Evolutionary conservation across 768 basidiomycete species (phyloP).

Genomic region (Xerocomellus amylosporus): DNA sequence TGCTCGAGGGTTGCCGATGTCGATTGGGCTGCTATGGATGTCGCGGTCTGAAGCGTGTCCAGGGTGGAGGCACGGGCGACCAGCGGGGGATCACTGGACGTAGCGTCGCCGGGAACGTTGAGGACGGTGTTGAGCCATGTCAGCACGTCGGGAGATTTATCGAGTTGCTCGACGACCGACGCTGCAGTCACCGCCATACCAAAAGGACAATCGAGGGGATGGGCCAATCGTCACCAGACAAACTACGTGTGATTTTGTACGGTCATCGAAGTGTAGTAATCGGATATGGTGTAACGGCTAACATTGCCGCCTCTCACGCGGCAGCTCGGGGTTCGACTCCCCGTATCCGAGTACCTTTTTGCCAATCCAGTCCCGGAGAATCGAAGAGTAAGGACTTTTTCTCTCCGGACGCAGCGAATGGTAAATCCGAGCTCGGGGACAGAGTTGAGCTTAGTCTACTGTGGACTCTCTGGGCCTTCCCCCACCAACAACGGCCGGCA

Average conservation of each 20-base stretch:
- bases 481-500: too few species aligned
- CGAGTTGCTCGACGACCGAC: constrained; percentile 53
- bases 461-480: too few species aligned
- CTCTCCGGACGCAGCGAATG: too few species aligned
- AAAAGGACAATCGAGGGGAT: neutral
- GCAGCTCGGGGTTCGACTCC: too few species aligned
- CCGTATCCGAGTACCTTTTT: too few species aligned
- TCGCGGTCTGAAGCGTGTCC: constrained; percentile 68
- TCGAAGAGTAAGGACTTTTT: too few species aligned
- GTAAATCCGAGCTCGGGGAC: too few species aligned
- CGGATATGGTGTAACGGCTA: constrained; percentile 67
- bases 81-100: constrained; percentile 28
- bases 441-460: too few species aligned
- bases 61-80: constrained; percentile 69
- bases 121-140: constrained; percentile 74
- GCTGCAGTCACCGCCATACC: constrained; percentile 32
- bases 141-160: constrained; percentile 57
- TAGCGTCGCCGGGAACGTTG: constrained; percentile 36
- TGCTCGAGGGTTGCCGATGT: constrained; percentile 84
- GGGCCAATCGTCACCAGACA: neutral
- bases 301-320: constrained; percentile 53
- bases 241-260: neutral
- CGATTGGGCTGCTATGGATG: constrained; percentile 86
- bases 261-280: neutral
- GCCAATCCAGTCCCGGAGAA: too few species aligned